Evolutionary conservation across 345 rosid genomes (phyloP).

Genomic region (Citrus mangshanensis): DNA sequence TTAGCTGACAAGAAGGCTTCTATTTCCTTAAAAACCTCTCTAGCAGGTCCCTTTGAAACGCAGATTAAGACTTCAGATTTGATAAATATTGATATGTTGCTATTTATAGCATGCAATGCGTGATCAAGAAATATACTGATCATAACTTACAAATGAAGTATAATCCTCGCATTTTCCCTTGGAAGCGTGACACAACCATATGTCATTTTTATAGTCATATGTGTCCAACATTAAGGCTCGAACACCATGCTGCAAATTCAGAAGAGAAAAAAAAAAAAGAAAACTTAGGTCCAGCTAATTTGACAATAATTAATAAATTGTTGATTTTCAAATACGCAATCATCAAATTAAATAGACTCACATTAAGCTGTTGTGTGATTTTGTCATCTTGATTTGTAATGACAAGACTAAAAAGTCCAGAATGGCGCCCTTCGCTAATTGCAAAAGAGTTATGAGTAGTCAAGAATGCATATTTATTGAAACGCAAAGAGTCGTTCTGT

Average conservation of each 20-base stretch:
- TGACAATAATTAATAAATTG: not conserved
- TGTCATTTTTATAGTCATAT: slow-evolving; percentile 52
- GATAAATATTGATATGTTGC: too few relatives aligned
- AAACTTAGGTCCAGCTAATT: not conserved
- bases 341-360: not conserved
- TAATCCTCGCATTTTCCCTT: slow-evolving; percentile 37
- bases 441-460: slow-evolving; percentile 65
- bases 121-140: too few relatives aligned
- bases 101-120: not conserved
- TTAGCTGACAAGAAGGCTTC: slow-evolving; percentile 42
- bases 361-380: slow-evolving; percentile 33
- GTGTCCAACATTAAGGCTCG: slow-evolving; percentile 66
- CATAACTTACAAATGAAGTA: slow-evolving; percentile 55
- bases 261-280: not conserved
- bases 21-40: slow-evolving; percentile 42
- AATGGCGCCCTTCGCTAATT: slow-evolving; percentile 33
- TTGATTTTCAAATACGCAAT: not conserved
- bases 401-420: slow-evolving; percentile 21
- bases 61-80: not conserved
- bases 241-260: slow-evolving; percentile 48
- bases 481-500: slow-evolving; percentile 58
- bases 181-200: slow-evolving; percentile 69
- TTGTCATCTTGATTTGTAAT: slow-evolving; percentile 33
- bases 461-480: slow-evolving; percentile 57
- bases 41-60: slow-evolving; percentile 37